phyloP scores from a whole-genome alignment of 495 filamentous ascomycete genomes.

The Xeromyces bisporus region DNA sequence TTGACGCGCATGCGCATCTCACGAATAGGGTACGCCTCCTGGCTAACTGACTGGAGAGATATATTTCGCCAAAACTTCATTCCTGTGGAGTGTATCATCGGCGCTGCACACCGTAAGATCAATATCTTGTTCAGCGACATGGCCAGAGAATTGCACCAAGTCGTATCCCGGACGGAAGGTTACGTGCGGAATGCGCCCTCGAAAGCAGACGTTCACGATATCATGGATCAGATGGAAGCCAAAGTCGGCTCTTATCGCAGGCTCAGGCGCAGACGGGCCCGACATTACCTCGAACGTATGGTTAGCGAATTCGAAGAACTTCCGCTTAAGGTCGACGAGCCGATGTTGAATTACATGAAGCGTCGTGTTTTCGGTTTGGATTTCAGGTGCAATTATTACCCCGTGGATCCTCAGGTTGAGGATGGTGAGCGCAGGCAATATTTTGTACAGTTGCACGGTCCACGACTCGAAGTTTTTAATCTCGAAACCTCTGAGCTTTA shows the following conservation, averaged over 20 bases:
- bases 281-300: slow-evolving; percentile 7
- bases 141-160: slow-evolving; percentile 8
- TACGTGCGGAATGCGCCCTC: slow-evolving; percentile 5
- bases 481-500: too few relatives aligned
- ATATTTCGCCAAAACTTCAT: slow-evolving; percentile 8
- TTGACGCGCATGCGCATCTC: slow-evolving; percentile 12
- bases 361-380: slow-evolving; percentile 12
- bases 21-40: slow-evolving; percentile 8
- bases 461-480: too few relatives aligned
- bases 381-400: slow-evolving; percentile 12
- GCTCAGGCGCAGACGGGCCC: slow-evolving; percentile 9
- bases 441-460: too few relatives aligned
- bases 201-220: slow-evolving; percentile 6
- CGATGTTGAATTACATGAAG: slow-evolving; percentile 12
- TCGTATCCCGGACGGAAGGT: slow-evolving; percentile 6
- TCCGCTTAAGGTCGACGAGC: slow-evolving; percentile 9
- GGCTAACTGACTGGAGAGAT: slow-evolving; percentile 11
- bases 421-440: slow-evolving; percentile 4
- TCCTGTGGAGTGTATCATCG: slow-evolving; percentile 3
- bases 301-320: slow-evolving; percentile 8
- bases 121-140: slow-evolving; percentile 10
- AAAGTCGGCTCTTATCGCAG: slow-evolving; percentile 8
- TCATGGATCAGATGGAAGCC: slow-evolving; percentile 11
- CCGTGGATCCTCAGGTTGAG: slow-evolving; percentile 9
- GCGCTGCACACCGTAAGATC: slow-evolving; percentile 4